Conservation (phyloP, 805 yeast species). For the Zygoascus bituminiphila region DNA sequence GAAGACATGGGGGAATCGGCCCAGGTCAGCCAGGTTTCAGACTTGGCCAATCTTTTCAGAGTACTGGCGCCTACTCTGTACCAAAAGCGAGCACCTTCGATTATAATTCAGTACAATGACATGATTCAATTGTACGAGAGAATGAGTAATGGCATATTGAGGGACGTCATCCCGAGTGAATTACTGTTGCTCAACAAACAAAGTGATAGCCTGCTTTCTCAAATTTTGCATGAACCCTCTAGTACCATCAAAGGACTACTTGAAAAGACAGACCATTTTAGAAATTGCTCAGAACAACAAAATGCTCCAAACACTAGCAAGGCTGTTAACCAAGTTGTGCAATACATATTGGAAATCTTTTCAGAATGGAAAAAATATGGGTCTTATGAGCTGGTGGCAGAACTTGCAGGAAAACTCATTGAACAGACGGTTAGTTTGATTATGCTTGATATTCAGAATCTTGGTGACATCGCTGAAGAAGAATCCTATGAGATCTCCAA, state of each 20-base stretch:
- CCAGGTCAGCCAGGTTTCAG: constrained; percentile 2
- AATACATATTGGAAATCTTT: constrained; percentile 7
- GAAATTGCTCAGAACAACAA: constrained; percentile 12
- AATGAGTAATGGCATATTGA: neutral
- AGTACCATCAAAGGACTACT: constrained; percentile 1
- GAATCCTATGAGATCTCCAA: constrained; percentile 21
- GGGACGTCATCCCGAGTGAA: neutral
- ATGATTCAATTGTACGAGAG: constrained; percentile 4
- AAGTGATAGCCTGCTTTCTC: neutral
- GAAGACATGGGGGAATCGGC: neutral
- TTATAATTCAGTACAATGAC: constrained; percentile 17
- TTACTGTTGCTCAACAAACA: neutral
- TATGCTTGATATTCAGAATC: constrained; percentile 15
- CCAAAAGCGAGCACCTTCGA: constrained; percentile 4
- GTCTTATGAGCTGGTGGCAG: constrained; percentile 7
- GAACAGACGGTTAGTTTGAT: constrained; percentile 23
- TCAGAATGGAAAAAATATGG: constrained; percentile 14
- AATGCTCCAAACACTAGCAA: constrained; percentile 14
- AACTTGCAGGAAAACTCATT: constrained; percentile 16
- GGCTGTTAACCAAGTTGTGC: constrained; percentile 12
- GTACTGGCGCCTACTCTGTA: constrained; percentile 18
- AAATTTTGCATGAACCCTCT: neutral
- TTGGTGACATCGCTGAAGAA: constrained; percentile 25
- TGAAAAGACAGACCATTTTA: constrained; percentile 15
- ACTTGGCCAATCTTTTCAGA: constrained; percentile 18